Conservation (phyloP, 2,329 filamentous ascomycete genomes). For the Aspergillus sp. region DNA sequence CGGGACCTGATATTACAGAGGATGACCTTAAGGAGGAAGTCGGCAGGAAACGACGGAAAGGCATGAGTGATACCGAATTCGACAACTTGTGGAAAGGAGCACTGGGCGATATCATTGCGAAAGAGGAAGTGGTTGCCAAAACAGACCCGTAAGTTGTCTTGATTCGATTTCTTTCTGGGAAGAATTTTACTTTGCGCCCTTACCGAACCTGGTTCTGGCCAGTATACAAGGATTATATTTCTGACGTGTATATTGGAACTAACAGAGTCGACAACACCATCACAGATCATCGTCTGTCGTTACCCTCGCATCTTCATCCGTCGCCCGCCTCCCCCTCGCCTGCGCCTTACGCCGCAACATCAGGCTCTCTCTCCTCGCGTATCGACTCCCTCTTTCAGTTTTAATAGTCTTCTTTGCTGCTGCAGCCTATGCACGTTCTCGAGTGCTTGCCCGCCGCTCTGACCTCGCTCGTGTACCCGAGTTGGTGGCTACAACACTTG, state of each 20-base stretch:
- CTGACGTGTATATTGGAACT: slow-evolving; percentile 64
- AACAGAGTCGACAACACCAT: slow-evolving; percentile 75
- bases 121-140: slow-evolving; percentile 60
- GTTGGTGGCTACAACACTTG: slow-evolving; percentile 80
- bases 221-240: slow-evolving; percentile 30
- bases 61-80: slow-evolving; percentile 84
- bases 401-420: slow-evolving; percentile 46
- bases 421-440: slow-evolving; percentile 63
- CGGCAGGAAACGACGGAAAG: slow-evolving; percentile 72
- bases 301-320: slow-evolving; percentile 78
- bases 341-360: slow-evolving; percentile 48
- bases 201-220: slow-evolving; percentile 8
- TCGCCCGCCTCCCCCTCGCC: slow-evolving; percentile 84
- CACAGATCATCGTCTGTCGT: slow-evolving; percentile 69
- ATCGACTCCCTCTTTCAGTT: slow-evolving; percentile 52
- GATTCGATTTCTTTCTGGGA: background rate
- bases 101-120: slow-evolving; percentile 50
- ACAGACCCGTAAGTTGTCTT: slow-evolving; percentile 57
- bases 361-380: slow-evolving; percentile 50
- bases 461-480: slow-evolving; percentile 74
- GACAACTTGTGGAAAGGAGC: slow-evolving; percentile 70
- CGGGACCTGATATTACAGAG: slow-evolving; percentile 66
- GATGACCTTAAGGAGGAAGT: slow-evolving; percentile 75
- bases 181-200: slow-evolving; percentile 2
- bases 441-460: slow-evolving; percentile 62